Percentiles rank a stretch among this genome's conserved stretches.
Evolutionary conservation across 31 red algal genomes (phyloP).

Genomic region (Porphyra umbilicalis): DNA sequence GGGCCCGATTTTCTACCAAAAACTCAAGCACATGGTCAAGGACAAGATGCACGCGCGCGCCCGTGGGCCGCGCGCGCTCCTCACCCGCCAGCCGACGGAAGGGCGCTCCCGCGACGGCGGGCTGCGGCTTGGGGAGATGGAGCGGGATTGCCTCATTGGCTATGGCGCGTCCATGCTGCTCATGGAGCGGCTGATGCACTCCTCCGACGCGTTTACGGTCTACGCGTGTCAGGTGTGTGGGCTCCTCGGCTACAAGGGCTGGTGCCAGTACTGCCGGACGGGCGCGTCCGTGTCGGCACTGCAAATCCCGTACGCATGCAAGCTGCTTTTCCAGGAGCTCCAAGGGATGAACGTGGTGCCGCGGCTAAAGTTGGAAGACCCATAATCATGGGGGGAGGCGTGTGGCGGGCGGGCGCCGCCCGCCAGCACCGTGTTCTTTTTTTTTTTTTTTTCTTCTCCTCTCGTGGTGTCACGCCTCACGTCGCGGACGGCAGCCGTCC

Average conservation of each 20-base stretch:
- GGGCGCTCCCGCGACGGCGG: slow-evolving; percentile 90
- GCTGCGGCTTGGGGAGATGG: slow-evolving; percentile 96
- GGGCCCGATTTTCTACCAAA: slow-evolving; percentile 97
- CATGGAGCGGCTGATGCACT: slow-evolving; percentile 95
- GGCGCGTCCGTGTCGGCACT: slow-evolving; percentile 41
- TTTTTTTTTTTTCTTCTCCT: too few species aligned
- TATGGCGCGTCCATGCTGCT: slow-evolving; percentile 93
- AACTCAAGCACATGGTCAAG: slow-evolving; percentile 98
- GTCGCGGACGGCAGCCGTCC: too few species aligned
- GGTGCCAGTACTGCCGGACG: slow-evolving; percentile 65
- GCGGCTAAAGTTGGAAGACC: slow-evolving; percentile 19
- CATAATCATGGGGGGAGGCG: not conserved
- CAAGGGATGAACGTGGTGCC: slow-evolving; percentile 86
- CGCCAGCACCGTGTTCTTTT: too few species aligned
- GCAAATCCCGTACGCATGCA: slow-evolving; percentile 91
- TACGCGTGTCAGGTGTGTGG: slow-evolving; percentile 84
- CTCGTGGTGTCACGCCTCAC: too few species aligned
- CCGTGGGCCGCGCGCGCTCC: slow-evolving; percentile 81
- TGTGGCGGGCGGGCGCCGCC: too few species aligned
- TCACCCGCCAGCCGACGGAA: slow-evolving; percentile 97
- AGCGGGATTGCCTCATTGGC: slow-evolving; percentile 91
- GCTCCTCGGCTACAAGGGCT: slow-evolving; percentile 66
- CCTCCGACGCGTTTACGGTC: slow-evolving; percentile 77
- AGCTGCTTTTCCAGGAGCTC: slow-evolving; percentile 90
- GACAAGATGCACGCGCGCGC: slow-evolving; percentile 95